Evolutionary conservation across 495 filamentous ascomycete genomes (phyloP).

Genomic region (Parathielavia appendiculata): DNA sequence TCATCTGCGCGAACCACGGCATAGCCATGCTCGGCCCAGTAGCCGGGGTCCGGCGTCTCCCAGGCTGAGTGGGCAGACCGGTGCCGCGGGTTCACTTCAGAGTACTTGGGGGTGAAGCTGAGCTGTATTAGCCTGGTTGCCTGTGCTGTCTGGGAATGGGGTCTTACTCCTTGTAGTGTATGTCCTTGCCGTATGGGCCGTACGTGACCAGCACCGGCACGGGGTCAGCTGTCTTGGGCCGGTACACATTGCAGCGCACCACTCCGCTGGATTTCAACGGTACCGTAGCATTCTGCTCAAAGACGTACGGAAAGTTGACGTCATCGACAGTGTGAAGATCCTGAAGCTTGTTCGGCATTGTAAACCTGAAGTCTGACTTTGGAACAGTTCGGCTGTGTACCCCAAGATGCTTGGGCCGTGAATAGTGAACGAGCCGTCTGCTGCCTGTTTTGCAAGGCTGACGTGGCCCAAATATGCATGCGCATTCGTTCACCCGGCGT

Average conservation of each 20-base stretch:
- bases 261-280: constrained; percentile 16
- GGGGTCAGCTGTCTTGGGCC: constrained; percentile 22
- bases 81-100: constrained; percentile 46
- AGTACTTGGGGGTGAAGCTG: constrained; percentile 42
- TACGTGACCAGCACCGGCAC: constrained; percentile 52
- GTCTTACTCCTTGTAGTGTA: constrained; percentile 37
- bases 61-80: constrained; percentile 52
- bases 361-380: neutral
- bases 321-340: constrained; percentile 37
- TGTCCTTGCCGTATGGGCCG: constrained; percentile 64
- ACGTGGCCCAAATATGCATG: neutral
- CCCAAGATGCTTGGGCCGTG: no score
- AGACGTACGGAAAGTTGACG: constrained; percentile 23
- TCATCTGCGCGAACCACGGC: constrained; percentile 58
- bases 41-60: constrained; percentile 60
- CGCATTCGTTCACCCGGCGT: neutral
- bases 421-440: no score
- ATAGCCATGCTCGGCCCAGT: constrained; percentile 59
- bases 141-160: no score
- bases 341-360: constrained; percentile 5
- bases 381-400: neutral
- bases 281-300: constrained; percentile 37
- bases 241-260: constrained; percentile 22
- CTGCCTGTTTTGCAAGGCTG: neutral
- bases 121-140: neutral